Evolutionary conservation across 2,329 filamentous ascomycete genomes (phyloP).

Genomic region (Emmonsia crescens): DNA sequence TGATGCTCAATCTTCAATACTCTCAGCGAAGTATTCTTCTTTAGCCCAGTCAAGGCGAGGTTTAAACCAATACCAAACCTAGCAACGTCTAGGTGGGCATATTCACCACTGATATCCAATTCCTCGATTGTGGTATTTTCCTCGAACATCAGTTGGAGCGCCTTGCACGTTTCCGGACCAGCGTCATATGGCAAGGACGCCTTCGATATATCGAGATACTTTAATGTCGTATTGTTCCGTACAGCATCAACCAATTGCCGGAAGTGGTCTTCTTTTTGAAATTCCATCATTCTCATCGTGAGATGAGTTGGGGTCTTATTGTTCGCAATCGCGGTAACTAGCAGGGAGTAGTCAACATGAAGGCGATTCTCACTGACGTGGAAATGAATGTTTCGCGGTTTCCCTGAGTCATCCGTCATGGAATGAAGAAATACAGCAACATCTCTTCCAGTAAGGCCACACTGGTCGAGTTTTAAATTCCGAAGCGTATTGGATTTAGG

Average conservation of each 20-base stretch:
- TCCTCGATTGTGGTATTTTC: slow-evolving; percentile 56
- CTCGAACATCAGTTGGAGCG: slow-evolving; percentile 53
- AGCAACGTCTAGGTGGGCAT: slow-evolving; percentile 59
- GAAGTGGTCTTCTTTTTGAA: slow-evolving; percentile 54
- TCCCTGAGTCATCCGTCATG: slow-evolving; percentile 43
- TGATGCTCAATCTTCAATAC: slow-evolving; percentile 57
- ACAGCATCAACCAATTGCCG: slow-evolving; percentile 52
- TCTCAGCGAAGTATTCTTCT: slow-evolving; percentile 51
- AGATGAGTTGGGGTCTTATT: slow-evolving; percentile 51
- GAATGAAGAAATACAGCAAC: slow-evolving; percentile 55
- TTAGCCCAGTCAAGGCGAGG: slow-evolving; percentile 52
- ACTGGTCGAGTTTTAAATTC: slow-evolving; percentile 55
- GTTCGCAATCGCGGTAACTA: slow-evolving; percentile 37
- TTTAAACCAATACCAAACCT: slow-evolving; percentile 60
- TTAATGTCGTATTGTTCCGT: slow-evolving; percentile 51
- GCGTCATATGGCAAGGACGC: slow-evolving; percentile 60
- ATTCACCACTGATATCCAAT: slow-evolving; percentile 60
- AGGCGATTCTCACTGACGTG: slow-evolving; percentile 53
- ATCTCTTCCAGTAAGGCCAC: slow-evolving; percentile 53
- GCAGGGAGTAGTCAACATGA: slow-evolving; percentile 31
- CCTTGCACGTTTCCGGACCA: slow-evolving; percentile 54
- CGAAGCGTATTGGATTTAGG: slow-evolving; percentile 50
- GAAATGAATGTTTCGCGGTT: slow-evolving; percentile 50
- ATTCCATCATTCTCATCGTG: slow-evolving; percentile 59
- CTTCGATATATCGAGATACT: slow-evolving; percentile 58